Conservation (phyloP, 306 rosid genomes). For the Gastrolobium villosum region DNA sequence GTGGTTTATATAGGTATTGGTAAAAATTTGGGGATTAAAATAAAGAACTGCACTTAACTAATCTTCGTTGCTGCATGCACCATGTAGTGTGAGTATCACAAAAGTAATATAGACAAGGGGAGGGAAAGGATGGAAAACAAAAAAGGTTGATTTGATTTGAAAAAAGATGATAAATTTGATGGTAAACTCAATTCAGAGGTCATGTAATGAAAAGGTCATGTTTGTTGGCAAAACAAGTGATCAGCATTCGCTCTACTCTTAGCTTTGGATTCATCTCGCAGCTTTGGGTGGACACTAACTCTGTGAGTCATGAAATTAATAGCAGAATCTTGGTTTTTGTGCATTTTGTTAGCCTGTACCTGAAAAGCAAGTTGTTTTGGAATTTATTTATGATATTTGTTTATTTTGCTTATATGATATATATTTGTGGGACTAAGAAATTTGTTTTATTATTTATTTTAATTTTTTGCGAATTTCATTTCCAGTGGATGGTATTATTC, state of each 20-base stretch:
- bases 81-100: no score
- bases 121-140: no score
- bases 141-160: no score
- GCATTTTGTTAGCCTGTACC: not conserved
- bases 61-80: no score
- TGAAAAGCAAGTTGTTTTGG: not conserved
- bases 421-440: not conserved
- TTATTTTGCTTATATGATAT: slow-evolving; percentile 16
- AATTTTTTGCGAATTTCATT: slow-evolving; percentile 42
- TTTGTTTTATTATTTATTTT: not conserved
- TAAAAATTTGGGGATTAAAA: no score
- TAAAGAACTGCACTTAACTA: no score
- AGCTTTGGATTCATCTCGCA: slow-evolving; percentile 90
- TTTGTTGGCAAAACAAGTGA: slow-evolving; percentile 90
- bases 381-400: slow-evolving; percentile 6
- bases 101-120: no score
- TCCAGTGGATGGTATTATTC: slow-evolving; percentile 87
- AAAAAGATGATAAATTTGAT: slow-evolving; percentile 51
- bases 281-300: slow-evolving; percentile 89
- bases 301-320: slow-evolving; percentile 62
- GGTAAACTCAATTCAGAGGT: slow-evolving; percentile 58
- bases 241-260: slow-evolving; percentile 76
- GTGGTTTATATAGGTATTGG: no score
- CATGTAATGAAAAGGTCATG: slow-evolving; percentile 76
- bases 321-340: not conserved